phyloP scores from a whole-genome alignment of 441 rosid genomes.

The Sinapis alba region DNA sequence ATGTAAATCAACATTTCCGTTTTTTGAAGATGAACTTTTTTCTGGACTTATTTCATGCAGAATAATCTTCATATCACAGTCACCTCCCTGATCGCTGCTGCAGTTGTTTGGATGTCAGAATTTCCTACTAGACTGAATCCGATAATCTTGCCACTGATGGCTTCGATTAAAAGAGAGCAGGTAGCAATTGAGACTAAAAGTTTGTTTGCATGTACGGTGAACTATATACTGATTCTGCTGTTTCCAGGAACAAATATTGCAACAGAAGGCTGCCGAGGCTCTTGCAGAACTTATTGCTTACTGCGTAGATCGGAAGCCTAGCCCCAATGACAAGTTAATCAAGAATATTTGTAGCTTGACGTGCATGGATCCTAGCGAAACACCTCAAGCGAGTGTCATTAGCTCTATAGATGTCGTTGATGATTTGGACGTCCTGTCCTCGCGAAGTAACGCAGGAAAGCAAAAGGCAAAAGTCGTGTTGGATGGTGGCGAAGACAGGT shows the following conservation, averaged over 20 bases:
- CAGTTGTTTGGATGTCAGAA: slow-evolving; percentile 99
- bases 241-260: slow-evolving; percentile 89
- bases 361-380: slow-evolving; percentile 90
- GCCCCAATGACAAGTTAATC: slow-evolving; percentile 97
- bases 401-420: slow-evolving; percentile 77
- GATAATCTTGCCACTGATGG: slow-evolving; percentile 95
- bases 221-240: slow-evolving; percentile 25
- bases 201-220: slow-evolving; percentile 18
- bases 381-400: slow-evolving; percentile 89
- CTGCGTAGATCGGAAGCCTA: slow-evolving; percentile 86
- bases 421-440: slow-evolving; percentile 82
- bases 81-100: slow-evolving; percentile 92
- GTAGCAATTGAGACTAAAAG: slow-evolving; percentile 45
- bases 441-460: slow-evolving; percentile 62
- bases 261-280: slow-evolving; percentile 91
- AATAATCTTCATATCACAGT: slow-evolving; percentile 94
- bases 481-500: slow-evolving; percentile 89
- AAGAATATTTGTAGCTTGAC: slow-evolving; percentile 95
- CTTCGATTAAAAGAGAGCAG: slow-evolving; percentile 98
- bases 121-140: slow-evolving; percentile 96
- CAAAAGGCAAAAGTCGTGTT: slow-evolving; percentile 71
- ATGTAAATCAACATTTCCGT: neutral
- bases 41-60: slow-evolving; percentile 51
- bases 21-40: slow-evolving; percentile 8
- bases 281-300: slow-evolving; percentile 90